Percentiles rank a stretch among this genome's conserved stretches.
phyloP scores from a whole-genome alignment of 208 protist species.

The Jaenimonas drosophilae region DNA sequence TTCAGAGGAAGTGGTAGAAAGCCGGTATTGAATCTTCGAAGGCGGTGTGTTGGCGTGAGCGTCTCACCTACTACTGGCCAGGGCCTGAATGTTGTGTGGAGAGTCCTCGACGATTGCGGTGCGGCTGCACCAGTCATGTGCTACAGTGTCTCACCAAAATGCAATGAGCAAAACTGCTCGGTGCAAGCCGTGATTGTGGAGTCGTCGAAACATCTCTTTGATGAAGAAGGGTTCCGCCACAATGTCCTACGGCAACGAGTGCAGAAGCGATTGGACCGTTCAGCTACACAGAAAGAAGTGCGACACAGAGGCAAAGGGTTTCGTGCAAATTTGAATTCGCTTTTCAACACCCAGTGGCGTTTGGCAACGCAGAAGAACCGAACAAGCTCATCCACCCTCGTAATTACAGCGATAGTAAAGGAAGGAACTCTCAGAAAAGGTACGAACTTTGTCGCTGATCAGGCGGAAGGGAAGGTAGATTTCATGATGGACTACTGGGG shows the following conservation, averaged over 20 bases:
- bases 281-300: conserved; percentile 3
- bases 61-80: conserved; percentile 45
- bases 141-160: conserved; percentile 27
- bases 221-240: conserved; percentile 77
- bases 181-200: conserved; percentile 80
- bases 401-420: conserved; percentile 60
- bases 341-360: conserved; percentile 14
- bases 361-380: conserved; percentile 24
- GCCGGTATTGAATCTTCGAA: conserved; percentile 53
- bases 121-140: conserved; percentile 29
- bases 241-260: conserved; percentile 32
- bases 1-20: conserved; percentile 55
- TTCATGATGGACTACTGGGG: conserved; percentile 72
- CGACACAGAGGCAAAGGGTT: not conserved
- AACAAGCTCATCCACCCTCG: conserved; percentile 63
- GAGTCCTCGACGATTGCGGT: conserved; percentile 35
- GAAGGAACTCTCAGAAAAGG: conserved; percentile 70
- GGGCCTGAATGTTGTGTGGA: conserved; percentile 58
- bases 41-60: conserved; percentile 69
- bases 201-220: conserved; percentile 85
- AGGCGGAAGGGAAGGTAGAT: conserved; percentile 67
- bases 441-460: conserved; percentile 82
- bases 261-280: conserved; percentile 42
- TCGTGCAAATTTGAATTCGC: conserved; percentile 20
- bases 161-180: conserved; percentile 39